Evolutionary conservation across 2,329 filamentous ascomycete genomes (phyloP).

Genomic region (Talaromyces islandicus): DNA sequence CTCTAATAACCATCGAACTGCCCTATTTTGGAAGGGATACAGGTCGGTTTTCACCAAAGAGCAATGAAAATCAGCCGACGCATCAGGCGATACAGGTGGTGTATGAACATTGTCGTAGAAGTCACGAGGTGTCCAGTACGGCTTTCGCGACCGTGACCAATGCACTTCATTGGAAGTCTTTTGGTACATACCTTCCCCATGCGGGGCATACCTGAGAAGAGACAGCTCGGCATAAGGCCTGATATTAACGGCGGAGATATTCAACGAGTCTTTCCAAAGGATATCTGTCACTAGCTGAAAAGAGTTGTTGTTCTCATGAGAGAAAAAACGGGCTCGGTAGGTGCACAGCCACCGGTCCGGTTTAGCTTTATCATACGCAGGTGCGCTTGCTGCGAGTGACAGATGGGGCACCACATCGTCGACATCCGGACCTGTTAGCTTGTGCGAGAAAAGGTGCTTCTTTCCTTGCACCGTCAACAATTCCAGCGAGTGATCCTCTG

Average conservation of each 20-base stretch:
- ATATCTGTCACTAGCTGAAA: slow-evolving; percentile 25
- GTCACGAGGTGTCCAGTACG: slow-evolving; percentile 31
- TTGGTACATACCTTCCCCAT: slow-evolving; percentile 12
- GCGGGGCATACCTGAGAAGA: slow-evolving; percentile 26
- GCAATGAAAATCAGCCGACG: slow-evolving; percentile 30
- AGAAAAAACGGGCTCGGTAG: slow-evolving; percentile 26
- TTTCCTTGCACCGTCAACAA: slow-evolving; percentile 15
- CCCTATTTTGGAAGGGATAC: slow-evolving; percentile 45
- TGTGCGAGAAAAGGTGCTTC: slow-evolving; percentile 16
- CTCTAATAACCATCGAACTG: slow-evolving; percentile 41
- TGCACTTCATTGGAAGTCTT: not conserved
- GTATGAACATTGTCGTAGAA: slow-evolving; percentile 46
- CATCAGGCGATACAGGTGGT: slow-evolving; percentile 26
- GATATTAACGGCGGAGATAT: slow-evolving; percentile 16
- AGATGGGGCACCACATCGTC: slow-evolving; percentile 20
- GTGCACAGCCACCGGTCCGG: slow-evolving; percentile 20
- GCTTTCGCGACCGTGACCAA: not conserved
- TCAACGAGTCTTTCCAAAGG: slow-evolving; percentile 31
- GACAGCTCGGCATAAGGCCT: slow-evolving; percentile 12
- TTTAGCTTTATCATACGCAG: slow-evolving; percentile 21
- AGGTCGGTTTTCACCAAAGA: slow-evolving; percentile 31
- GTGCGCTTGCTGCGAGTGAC: slow-evolving; percentile 14
- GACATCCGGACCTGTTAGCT: slow-evolving; percentile 13
- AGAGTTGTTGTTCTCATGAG: slow-evolving; percentile 12
- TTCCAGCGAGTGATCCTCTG: slow-evolving; percentile 15